phyloP scores from a whole-genome alignment of 345 rosid genomes.

The Melaleuca quinquenervia region DNA sequence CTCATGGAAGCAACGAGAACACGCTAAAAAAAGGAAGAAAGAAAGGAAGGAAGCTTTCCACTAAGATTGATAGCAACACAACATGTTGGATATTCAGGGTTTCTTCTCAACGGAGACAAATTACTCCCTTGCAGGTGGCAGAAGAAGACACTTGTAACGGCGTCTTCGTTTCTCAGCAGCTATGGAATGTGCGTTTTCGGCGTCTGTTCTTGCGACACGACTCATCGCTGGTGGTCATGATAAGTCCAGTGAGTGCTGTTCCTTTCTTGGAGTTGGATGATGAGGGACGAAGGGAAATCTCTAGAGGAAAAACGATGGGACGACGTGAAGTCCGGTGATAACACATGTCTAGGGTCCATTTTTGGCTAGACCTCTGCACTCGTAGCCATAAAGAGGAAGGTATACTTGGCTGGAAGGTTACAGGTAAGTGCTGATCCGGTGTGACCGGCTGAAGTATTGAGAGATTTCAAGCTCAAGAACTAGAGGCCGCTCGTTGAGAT shows the following conservation, averaged over 20 bases:
- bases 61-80: background rate
- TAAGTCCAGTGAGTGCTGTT: background rate
- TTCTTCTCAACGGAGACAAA: background rate
- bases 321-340: background rate
- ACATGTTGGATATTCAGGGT: background rate
- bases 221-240: background rate
- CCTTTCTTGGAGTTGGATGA: background rate
- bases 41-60: background rate
- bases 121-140: background rate
- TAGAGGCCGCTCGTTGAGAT: background rate
- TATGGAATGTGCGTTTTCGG: background rate
- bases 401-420: background rate
- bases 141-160: background rate
- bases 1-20: background rate
- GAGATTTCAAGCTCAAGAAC: background rate
- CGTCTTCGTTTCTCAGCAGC: background rate
- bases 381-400: background rate
- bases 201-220: background rate
- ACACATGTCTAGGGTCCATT: background rate
- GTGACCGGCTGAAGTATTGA: background rate
- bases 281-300: background rate
- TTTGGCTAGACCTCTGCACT: background rate
- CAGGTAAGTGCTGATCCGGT: background rate
- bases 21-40: background rate
- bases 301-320: background rate